Conservation (phyloP, 495 filamentous ascomycete genomes). For the Gamarada debralockiae region DNA sequence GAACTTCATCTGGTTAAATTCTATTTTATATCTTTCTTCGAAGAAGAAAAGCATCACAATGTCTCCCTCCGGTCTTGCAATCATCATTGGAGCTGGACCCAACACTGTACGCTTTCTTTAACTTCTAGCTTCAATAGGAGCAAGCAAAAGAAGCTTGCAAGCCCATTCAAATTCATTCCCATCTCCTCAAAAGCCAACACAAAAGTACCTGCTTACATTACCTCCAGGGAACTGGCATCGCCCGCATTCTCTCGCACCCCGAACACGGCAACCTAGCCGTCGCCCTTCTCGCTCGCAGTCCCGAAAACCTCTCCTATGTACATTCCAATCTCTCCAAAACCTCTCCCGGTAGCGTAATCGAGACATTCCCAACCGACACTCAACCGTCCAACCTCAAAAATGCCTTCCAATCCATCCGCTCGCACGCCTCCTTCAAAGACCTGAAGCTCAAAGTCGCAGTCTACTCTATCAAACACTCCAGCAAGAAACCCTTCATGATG, state of each 20-base stretch:
- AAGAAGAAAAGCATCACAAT: conserved; percentile 23
- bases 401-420: conserved; percentile 37
- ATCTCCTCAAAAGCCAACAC: not conserved
- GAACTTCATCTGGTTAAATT: too few relatives aligned
- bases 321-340: conserved; percentile 28
- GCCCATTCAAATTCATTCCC: not conserved
- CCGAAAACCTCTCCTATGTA: conserved; percentile 35
- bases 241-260: conserved; percentile 41
- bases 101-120: conserved; percentile 28
- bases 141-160: too few relatives aligned
- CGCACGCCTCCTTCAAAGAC: conserved; percentile 34
- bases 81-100: conserved; percentile 41
- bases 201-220: conserved; percentile 4
- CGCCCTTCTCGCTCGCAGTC: conserved; percentile 40
- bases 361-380: conserved; percentile 20
- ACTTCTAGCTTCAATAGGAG: not conserved
- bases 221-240: conserved; percentile 41
- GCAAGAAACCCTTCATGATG: conserved; percentile 42
- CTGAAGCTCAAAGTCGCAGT: conserved; percentile 40
- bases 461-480: conserved; percentile 42
- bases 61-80: conserved; percentile 39
- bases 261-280: conserved; percentile 45
- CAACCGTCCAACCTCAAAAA: conserved; percentile 30
- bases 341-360: conserved; percentile 46
- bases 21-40: too few relatives aligned